Evolutionary conservation across 805 yeast genomes (phyloP).

Genomic region (Tetrapisispora iriomotensis): DNA sequence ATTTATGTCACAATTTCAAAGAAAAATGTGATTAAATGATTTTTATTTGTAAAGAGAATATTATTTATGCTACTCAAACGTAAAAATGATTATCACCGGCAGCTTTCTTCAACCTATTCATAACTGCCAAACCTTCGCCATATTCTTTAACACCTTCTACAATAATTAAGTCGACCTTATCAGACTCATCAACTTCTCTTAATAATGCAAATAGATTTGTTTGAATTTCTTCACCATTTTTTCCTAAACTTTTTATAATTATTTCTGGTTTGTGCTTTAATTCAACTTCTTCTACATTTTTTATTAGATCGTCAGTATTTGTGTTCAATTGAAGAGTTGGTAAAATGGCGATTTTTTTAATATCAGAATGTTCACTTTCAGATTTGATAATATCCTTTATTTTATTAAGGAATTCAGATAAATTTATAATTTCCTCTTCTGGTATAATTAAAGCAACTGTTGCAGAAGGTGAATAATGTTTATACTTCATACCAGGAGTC

Average conservation of each 20-base stretch:
- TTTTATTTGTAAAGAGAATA: not conserved
- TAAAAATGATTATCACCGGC: conserved; percentile 9
- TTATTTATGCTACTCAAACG: not conserved
- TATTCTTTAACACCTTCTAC: conserved; percentile 74
- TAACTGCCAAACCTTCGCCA: conserved; percentile 84
- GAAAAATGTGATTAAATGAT: not conserved
- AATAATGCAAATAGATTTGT: conserved; percentile 62
- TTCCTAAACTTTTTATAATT: conserved; percentile 33
- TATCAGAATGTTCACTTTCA: conserved; percentile 9
- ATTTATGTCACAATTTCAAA: not conserved
- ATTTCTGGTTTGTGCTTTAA: conserved; percentile 4
- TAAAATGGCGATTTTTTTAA: conserved; percentile 42
- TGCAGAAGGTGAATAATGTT: conserved; percentile 89
- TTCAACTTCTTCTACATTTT: not conserved
- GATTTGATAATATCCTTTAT: conserved; percentile 20
- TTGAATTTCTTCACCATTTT: conserved; percentile 48
- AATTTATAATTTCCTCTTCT: conserved; percentile 22
- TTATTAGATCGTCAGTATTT: not conserved
- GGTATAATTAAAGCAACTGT: conserved; percentile 58
- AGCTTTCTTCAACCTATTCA: conserved; percentile 51
- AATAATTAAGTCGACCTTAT: conserved; percentile 55
- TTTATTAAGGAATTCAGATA: conserved; percentile 14
- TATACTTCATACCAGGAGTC: conserved; percentile 97
- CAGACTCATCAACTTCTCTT: conserved; percentile 63
- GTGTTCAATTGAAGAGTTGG: conserved; percentile 29